Evolutionary conservation across 768 basidiomycete species (phyloP).

Genomic region (Fomitopsis serialis): DNA sequence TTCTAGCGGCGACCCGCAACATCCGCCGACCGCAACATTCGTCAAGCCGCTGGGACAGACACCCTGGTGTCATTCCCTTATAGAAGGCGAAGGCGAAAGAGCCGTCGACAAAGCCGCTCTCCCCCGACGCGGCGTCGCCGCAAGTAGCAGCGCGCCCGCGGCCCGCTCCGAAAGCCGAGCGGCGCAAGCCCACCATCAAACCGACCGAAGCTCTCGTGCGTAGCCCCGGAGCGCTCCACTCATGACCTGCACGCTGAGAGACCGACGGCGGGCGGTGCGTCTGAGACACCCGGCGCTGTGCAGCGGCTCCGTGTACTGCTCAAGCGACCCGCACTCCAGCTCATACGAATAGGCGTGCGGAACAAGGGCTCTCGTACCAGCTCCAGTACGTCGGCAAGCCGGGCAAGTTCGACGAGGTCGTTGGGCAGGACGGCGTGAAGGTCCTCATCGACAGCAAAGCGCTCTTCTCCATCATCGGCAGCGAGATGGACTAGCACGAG

Average conservation of each 20-base stretch:
- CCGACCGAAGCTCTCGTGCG: conserved; percentile 75
- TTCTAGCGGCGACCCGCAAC: no score
- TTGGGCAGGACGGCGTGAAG: conserved; percentile 89
- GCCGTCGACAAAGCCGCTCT: no score
- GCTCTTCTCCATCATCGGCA: conserved; percentile 95
- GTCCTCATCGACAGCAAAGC: conserved; percentile 97
- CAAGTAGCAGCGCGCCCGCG: conserved; percentile 72
- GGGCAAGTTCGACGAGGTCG: conserved; percentile 94
- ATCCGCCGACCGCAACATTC: no score
- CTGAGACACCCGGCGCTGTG: conserved; percentile 85
- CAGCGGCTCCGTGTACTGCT: conserved; percentile 66
- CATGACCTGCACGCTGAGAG: not conserved
- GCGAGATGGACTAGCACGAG: conserved; percentile 99
- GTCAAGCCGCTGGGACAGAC: no score
- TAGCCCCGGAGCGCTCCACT: not conserved
- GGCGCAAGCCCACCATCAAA: conserved; percentile 58
- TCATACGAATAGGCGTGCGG: conserved; percentile 91
- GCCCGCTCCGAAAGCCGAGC: conserved; percentile 57
- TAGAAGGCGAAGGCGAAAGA: no score
- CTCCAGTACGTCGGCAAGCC: conserved; percentile 92
- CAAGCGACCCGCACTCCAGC: conserved; percentile 80
- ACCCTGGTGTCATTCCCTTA: no score
- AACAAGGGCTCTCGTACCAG: conserved; percentile 94
- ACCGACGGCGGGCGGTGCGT: conserved; percentile 4
- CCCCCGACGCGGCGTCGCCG: conserved; percentile 58